Conservation (phyloP, 305 asterid genomes). For the Andrographis paniculata region DNA sequence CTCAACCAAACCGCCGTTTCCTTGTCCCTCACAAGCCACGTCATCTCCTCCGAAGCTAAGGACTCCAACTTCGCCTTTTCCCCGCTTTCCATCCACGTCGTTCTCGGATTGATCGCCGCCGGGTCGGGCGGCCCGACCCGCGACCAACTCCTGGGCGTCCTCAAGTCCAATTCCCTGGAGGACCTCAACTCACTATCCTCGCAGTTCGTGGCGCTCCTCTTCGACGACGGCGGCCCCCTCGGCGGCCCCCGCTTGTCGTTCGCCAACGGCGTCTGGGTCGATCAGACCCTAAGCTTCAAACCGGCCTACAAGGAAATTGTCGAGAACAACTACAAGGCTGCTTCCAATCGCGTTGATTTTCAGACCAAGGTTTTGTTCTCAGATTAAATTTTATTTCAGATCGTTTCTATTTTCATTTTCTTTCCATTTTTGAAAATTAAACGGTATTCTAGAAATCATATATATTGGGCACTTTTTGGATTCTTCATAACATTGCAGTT, state of each 20-base stretch:
- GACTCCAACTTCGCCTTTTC: conserved; percentile 48
- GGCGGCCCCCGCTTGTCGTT: conserved; percentile 63
- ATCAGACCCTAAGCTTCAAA: conserved; percentile 43
- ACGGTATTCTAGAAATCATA: too few species aligned
- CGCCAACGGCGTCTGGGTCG: conserved; percentile 73
- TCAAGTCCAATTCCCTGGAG: conserved; percentile 31
- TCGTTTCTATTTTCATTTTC: background rate
- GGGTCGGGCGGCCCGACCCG: conserved; percentile 52
- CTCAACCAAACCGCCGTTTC: conserved; percentile 45
- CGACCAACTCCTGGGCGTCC: conserved; percentile 41
- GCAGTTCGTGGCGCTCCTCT: conserved; percentile 30
- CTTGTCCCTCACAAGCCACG: conserved; percentile 32
- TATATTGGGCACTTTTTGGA: too few species aligned
- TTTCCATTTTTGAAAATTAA: too few species aligned
- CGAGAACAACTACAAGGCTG: conserved; percentile 44
- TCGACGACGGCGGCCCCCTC: conserved; percentile 42
- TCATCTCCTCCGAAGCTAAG: conserved; percentile 35
- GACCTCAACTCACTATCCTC: conserved; percentile 41
- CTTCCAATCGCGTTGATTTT: conserved; percentile 47
- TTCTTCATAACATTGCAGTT: background rate
- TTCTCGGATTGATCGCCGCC: conserved; percentile 44
- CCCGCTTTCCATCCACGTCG: conserved; percentile 54
- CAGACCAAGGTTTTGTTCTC: conserved; percentile 58
- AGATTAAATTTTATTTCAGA: too few species aligned
- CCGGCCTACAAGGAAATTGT: conserved; percentile 34